phyloP scores from a whole-genome alignment of 169 alveolate genomes.

The Plasmodium vivax region DNA sequence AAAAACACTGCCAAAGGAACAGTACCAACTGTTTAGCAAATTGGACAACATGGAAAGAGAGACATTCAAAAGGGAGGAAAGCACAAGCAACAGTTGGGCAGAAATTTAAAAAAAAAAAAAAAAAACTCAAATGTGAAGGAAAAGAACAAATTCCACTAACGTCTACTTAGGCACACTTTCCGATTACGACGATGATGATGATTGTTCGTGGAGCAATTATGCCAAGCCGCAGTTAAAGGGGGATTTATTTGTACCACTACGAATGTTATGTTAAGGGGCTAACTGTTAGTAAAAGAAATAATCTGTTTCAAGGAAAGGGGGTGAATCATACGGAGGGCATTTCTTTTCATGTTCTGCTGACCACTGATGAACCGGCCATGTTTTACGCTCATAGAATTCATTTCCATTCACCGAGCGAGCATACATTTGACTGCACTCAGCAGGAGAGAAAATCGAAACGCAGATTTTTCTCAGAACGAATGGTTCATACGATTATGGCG shows the following conservation, averaged over 20 bases:
- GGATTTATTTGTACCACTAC: constrained; percentile 85
- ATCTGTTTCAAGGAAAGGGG: constrained; percentile 82
- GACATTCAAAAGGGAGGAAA: too few relatives aligned
- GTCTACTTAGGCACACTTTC: constrained; percentile 78
- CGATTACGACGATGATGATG: constrained; percentile 13
- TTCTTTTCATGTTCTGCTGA: constrained; percentile 85
- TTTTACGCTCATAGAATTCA: constrained; percentile 85
- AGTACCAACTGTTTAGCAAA: neutral
- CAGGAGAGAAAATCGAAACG: constrained; percentile 87
- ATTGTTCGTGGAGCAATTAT: constrained; percentile 32
- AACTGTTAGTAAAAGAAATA: constrained; percentile 80
- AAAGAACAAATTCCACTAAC: constrained; percentile 76
- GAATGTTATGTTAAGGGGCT: constrained; percentile 80
- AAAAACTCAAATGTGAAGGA: constrained; percentile 79
- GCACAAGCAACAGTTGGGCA: constrained; percentile 47
- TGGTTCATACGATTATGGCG: constrained; percentile 63
- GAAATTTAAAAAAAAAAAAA: constrained; percentile 80
- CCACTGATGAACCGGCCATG: constrained; percentile 87
- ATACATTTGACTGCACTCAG: constrained; percentile 90
- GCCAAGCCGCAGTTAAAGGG: constrained; percentile 84
- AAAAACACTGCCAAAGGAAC: too few relatives aligned
- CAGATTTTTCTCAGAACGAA: constrained; percentile 89
- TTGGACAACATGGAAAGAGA: neutral
- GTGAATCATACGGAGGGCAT: constrained; percentile 79
- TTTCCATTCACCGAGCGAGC: constrained; percentile 90